Evolutionary conservation across 495 filamentous ascomycete species (phyloP).

Genomic region (Cercophora scortea): DNA sequence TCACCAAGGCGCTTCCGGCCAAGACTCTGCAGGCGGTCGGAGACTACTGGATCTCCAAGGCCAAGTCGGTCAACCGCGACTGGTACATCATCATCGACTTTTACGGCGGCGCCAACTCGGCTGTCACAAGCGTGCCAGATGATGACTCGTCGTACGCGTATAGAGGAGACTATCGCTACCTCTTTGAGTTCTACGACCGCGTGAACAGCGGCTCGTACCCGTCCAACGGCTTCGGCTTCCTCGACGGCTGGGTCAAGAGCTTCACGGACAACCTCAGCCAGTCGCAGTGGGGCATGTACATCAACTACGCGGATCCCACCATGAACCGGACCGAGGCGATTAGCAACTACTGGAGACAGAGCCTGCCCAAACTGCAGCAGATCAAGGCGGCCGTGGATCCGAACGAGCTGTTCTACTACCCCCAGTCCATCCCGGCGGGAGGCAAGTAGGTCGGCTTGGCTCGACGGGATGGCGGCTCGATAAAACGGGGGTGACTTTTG

Average conservation of each 20-base stretch:
- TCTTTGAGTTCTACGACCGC: constrained; percentile 34
- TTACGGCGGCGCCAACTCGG: constrained; percentile 36
- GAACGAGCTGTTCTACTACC: constrained; percentile 54
- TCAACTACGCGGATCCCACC: constrained; percentile 38
- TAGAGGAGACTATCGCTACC: constrained; percentile 27
- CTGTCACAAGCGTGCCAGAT: constrained; percentile 24
- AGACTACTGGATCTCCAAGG: constrained; percentile 33
- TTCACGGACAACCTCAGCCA: constrained; percentile 22
- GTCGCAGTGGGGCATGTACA: constrained; percentile 37
- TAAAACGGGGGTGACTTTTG: not conserved
- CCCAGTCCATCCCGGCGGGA: constrained; percentile 44
- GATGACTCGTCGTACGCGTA: constrained; percentile 29
- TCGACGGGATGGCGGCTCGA: not conserved
- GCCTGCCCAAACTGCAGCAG: constrained; percentile 40
- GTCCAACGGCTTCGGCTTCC: constrained; percentile 25
- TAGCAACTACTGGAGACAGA: constrained; percentile 44
- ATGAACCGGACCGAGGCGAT: constrained; percentile 29
- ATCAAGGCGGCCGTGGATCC: constrained; percentile 53
- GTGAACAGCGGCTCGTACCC: constrained; percentile 18
- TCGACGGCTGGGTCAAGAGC: constrained; percentile 31
- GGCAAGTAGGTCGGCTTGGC: not conserved
- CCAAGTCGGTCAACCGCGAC: constrained; percentile 24
- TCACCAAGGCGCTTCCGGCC: constrained; percentile 28
- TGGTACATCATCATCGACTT: constrained; percentile 41
- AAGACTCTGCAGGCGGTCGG: constrained; percentile 26